phyloP scores from a whole-genome alignment of 805 yeast genomes.

The Lachancea thermotolerans region DNA sequence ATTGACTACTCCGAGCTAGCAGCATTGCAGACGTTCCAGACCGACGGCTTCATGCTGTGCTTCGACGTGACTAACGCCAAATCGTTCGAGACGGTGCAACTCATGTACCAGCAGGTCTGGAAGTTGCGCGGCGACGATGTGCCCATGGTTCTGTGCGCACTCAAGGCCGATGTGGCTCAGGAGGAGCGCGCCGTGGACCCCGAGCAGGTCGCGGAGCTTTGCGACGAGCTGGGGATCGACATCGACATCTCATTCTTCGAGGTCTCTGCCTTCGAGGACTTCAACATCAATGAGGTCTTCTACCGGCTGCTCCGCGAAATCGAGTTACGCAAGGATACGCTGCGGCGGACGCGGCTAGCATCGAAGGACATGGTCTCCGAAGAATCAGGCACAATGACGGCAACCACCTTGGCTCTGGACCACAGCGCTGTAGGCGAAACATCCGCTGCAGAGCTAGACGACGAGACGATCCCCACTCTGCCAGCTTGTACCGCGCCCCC shows the following conservation, averaged over 20 bases:
- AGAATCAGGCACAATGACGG: no score
- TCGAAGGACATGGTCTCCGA: no score
- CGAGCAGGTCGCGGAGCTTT: constrained; percentile 12
- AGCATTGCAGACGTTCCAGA: constrained; percentile 22
- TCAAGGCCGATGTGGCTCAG: constrained; percentile 16
- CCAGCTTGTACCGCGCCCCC: no score
- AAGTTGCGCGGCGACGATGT: constrained; percentile 16
- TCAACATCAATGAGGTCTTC: constrained; percentile 14
- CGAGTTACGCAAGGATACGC: constrained; percentile 10
- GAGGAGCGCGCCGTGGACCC: constrained; percentile 10
- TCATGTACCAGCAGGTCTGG: constrained; percentile 17
- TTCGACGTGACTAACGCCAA: constrained; percentile 19
- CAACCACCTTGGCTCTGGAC: no score
- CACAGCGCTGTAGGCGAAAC: no score
- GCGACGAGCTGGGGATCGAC: constrained; percentile 16
- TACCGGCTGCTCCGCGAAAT: constrained; percentile 11
- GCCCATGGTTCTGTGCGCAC: constrained; percentile 19
- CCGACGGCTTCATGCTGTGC: constrained; percentile 28
- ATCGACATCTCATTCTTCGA: constrained; percentile 15
- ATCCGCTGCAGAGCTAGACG: no score
- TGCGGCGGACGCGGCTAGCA: not conserved
- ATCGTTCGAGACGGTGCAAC: constrained; percentile 17
- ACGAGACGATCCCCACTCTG: no score
- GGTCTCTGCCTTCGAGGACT: constrained; percentile 20
- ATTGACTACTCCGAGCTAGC: constrained; percentile 21